These are phyloP conservation scores for Trichophyton schoenleinii DNA, from an alignment of 2,329 filamentous ascomycete genomes.

Conservation along the genomic window DNA sequence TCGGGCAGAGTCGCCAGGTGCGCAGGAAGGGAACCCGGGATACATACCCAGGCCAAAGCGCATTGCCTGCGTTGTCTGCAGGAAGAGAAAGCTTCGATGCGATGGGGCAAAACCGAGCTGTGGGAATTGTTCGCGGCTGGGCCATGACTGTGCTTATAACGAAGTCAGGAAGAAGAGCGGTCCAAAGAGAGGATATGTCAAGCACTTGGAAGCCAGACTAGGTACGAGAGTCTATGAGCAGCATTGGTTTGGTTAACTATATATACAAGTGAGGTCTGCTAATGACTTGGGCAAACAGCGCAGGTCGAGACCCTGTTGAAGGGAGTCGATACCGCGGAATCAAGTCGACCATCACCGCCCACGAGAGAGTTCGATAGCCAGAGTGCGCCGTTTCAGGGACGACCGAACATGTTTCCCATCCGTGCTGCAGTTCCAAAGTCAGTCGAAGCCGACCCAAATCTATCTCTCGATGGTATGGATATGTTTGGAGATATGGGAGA, in stretches of 20 bases:
- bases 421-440: neutral
- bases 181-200: constrained; percentile 87
- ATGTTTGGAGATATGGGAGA: neutral
- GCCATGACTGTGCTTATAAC: constrained; percentile 80
- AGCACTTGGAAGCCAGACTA: constrained; percentile 80
- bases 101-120: constrained; percentile 76
- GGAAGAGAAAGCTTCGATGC: constrained; percentile 83
- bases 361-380: neutral
- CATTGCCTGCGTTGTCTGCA: constrained; percentile 86
- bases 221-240: constrained; percentile 46
- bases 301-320: constrained; percentile 89
- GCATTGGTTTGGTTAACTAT: neutral
- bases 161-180: constrained; percentile 90
- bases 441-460: neutral
- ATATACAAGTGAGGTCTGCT: neutral
- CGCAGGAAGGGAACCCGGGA: constrained; percentile 34
- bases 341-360: neutral
- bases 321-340: constrained; percentile 49
- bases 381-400: neutral
- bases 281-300: constrained; percentile 39
- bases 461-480: constrained; percentile 3
- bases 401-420: neutral
- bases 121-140: constrained; percentile 74
- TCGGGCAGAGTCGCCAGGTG: neutral
- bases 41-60: constrained; percentile 74